phyloP scores from a whole-genome alignment of 495 filamentous ascomycete genomes.

The Penicillium lividum region DNA sequence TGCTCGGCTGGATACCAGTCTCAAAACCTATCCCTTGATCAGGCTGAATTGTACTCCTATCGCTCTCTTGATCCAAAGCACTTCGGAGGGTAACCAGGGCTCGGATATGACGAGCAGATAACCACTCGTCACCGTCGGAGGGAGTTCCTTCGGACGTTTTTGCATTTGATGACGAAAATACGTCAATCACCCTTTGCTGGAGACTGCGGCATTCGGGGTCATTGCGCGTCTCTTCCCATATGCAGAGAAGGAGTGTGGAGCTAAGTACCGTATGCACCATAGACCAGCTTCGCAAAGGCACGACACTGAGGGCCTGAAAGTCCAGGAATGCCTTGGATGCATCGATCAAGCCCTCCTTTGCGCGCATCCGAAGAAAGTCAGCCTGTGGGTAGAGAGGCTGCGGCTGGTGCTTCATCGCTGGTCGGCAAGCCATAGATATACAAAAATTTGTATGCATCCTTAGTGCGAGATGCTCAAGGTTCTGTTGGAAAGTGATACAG shows the following conservation, averaged over 20 bases:
- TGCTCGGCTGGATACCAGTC: conserved; percentile 11
- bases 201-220: conserved; percentile 35
- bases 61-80: conserved; percentile 20
- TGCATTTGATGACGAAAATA: conserved; percentile 31
- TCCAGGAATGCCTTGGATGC: conserved; percentile 38
- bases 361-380: conserved; percentile 25
- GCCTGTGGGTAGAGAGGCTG: conserved; percentile 8
- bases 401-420: conserved; percentile 30
- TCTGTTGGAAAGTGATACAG: conserved; percentile 35
- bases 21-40: conserved; percentile 10
- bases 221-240: conserved; percentile 41
- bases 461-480: conserved; percentile 38
- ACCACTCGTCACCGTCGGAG: conserved; percentile 29
- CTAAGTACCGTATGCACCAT: conserved; percentile 43
- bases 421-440: conserved; percentile 35
- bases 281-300: conserved; percentile 38
- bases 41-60: conserved; percentile 7
- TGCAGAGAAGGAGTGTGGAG: conserved; percentile 39
- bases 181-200: conserved; percentile 38
- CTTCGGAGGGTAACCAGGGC: conserved; percentile 34
- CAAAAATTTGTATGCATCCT: conserved; percentile 37
- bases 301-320: conserved; percentile 35
- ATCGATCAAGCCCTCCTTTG: conserved; percentile 32
- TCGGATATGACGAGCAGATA: conserved; percentile 37
- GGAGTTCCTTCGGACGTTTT: conserved; percentile 13